These are phyloP conservation scores for Plectosphaerella sp. DNA, from an alignment of 2,329 filamentous ascomycete genomes.

Conservation along the genomic window DNA sequence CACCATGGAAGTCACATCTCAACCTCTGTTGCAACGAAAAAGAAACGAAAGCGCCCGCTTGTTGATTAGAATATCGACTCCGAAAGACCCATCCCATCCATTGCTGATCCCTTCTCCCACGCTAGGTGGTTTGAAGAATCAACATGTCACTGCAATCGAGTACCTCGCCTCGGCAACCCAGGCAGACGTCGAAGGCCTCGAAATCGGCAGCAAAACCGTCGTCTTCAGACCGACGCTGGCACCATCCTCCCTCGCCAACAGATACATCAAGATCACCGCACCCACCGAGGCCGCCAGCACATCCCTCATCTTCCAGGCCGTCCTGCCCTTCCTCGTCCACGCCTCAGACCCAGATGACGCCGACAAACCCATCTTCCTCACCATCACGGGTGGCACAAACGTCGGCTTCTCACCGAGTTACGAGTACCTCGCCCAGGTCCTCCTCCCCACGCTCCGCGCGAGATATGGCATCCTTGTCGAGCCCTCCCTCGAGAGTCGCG, in stretches of 20 bases:
- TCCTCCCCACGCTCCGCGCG: conserved; percentile 48
- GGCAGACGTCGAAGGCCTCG: conserved; percentile 45
- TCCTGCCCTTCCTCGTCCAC: conserved; percentile 56
- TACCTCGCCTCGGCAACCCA: conserved; percentile 48
- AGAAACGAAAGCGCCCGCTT: neutral
- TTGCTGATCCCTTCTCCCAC: conserved; percentile 1
- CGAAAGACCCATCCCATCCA: neutral
- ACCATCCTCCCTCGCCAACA: conserved; percentile 32
- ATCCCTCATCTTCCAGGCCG: conserved; percentile 54
- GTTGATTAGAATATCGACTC: no score
- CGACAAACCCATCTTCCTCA: conserved; percentile 35
- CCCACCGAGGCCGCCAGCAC: conserved; percentile 48
- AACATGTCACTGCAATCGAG: conserved; percentile 53
- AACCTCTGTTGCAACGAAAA: neutral
- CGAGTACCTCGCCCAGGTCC: conserved; percentile 59
- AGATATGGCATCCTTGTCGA: conserved; percentile 45
- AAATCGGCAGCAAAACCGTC: conserved; percentile 44
- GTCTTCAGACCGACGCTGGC: conserved; percentile 38
- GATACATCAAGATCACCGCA: conserved; percentile 44
- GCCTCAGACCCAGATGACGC: conserved; percentile 37
- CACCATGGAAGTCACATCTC: neutral
- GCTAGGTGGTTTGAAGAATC: conserved; percentile 49
- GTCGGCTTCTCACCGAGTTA: conserved; percentile 52
- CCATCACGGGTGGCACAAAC: conserved; percentile 56
- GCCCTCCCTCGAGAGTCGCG: conserved; percentile 37